These are phyloP conservation scores for Staphylotrichum longicolle DNA, from an alignment of 495 filamentous ascomycete genomes.

Conservation along the genomic window DNA sequence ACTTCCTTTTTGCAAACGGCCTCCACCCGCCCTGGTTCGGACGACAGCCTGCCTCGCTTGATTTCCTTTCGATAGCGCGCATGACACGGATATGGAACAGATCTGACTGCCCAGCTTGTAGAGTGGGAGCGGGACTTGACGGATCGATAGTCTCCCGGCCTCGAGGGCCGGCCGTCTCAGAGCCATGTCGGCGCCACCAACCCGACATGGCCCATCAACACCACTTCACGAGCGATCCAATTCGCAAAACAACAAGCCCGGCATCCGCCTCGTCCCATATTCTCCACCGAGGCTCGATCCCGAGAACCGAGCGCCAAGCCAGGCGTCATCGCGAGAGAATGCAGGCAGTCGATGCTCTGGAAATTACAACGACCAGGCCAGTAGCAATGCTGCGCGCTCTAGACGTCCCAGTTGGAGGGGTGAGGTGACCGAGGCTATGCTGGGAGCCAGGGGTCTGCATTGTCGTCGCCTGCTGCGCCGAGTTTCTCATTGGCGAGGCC, in stretches of 20 bases:
- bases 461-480: constrained; percentile 36
- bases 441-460: constrained; percentile 38
- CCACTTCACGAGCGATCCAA: constrained; percentile 57
- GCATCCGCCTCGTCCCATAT: constrained; percentile 54
- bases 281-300: constrained; percentile 46
- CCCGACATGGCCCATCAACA: constrained; percentile 36
- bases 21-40: constrained; percentile 1
- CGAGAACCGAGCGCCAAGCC: constrained; percentile 35
- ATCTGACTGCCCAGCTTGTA: constrained; percentile 32
- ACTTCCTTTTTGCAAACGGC: background rate
- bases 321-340: constrained; percentile 32
- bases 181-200: constrained; percentile 40
- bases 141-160: constrained; percentile 32
- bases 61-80: constrained; percentile 18
- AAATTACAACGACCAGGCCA: constrained; percentile 27
- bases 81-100: constrained; percentile 37
- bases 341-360: constrained; percentile 24
- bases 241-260: constrained; percentile 53
- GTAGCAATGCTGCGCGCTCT: constrained; percentile 15
- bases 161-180: constrained; percentile 30
- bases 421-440: constrained; percentile 19
- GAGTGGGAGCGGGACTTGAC: constrained; percentile 28
- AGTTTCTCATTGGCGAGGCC: constrained; percentile 41
- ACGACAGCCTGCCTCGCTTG: constrained; percentile 13
- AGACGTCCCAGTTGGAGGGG: constrained; percentile 21